Evolutionary conservation across 2,329 filamentous ascomycete genomes (phyloP).

Genomic region (Fusarium aywerte): DNA sequence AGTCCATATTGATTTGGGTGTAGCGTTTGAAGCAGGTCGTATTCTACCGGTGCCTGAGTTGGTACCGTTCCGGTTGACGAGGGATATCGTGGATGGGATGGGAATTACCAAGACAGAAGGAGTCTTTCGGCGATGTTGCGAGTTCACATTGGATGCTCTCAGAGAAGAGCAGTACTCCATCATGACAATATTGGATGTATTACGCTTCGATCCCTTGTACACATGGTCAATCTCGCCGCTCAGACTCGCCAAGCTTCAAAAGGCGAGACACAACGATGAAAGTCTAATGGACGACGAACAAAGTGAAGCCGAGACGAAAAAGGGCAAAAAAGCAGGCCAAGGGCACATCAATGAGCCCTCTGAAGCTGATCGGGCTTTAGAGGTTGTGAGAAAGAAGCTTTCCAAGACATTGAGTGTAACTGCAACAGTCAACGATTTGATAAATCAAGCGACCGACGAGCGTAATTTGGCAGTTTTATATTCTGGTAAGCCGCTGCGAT

Average conservation of each 20-base stretch:
- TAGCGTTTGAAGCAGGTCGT: conserved; percentile 95
- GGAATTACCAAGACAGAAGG: conserved; percentile 95
- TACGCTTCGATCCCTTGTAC: conserved; percentile 97
- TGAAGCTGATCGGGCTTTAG: conserved; percentile 91
- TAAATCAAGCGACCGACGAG: conserved; percentile 95
- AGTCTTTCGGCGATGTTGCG: conserved; percentile 96
- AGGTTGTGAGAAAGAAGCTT: conserved; percentile 95
- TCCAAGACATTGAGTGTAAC: conserved; percentile 93
- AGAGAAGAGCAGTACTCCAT: conserved; percentile 97
- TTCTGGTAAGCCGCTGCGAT: conserved; percentile 66
- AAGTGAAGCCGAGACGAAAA: conserved; percentile 56
- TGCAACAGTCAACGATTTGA: conserved; percentile 95
- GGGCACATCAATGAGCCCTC: conserved; percentile 65
- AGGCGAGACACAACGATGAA: conserved; percentile 65
- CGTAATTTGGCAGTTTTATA: conserved; percentile 91
- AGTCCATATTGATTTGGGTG: conserved; percentile 95
- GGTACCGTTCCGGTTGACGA: conserved; percentile 92
- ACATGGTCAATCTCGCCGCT: conserved; percentile 89
- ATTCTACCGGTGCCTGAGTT: conserved; percentile 96
- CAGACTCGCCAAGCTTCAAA: conserved; percentile 71
- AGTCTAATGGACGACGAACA: conserved; percentile 52
- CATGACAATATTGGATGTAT: conserved; percentile 97
- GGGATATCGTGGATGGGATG: conserved; percentile 97
- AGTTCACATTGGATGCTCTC: conserved; percentile 94
- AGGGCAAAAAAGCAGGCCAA: conserved; percentile 45